Evolutionary conservation across 768 basidiomycete genomes (phyloP), one percentile per base, ranked within the genome.

Genomic region (Serpula lacrymans): DNA sequence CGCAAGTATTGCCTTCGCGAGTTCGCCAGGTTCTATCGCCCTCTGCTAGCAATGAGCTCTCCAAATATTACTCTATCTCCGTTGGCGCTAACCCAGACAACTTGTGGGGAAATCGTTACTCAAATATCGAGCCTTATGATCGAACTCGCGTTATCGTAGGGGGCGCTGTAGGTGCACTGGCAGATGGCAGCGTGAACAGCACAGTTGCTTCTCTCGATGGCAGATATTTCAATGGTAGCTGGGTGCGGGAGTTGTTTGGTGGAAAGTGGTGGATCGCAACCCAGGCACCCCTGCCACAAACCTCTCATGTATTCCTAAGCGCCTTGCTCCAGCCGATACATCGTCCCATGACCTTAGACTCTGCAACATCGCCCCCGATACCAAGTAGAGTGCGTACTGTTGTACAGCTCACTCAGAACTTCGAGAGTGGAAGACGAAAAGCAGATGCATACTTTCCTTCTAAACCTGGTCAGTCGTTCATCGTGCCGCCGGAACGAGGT

Each of bases 261-360:
- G 72, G 72, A 23, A 85, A 80, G 52, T 82, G 78, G 78, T 90
- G 88, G 85, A 85, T 93, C 43, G 88, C 88, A 3, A 75, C 87
- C 0, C 90, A 93, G 55, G 91, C 90, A 0, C 88, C 91, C 1
- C 63, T 90, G 24, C 77, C 72, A 4, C 56, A 67, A 34, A 88
- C 89, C 0, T 70, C 75, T 0, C 84, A 92, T 53, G 66, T 86
- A 4, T 91, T 91, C 60, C 76, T 94, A 55, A 85, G 78, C 47
- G 58, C 85, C 34, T 68, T 91, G 46, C 57, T 77, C 25, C 75
- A 78, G 43, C 71, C 75, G 20, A 43, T n/a, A n/a, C n/a, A n/a
- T 64, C 20, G 58, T 69, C 33, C 45, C 59, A 3, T 43, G 50
- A 6, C 76, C 72, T 12, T 53, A 67, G 12, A 14, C 12, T 6